phyloP scores from a whole-genome alignment of 192 early-diverging fungal species.

The Gryganskiella cystojenkinii region DNA sequence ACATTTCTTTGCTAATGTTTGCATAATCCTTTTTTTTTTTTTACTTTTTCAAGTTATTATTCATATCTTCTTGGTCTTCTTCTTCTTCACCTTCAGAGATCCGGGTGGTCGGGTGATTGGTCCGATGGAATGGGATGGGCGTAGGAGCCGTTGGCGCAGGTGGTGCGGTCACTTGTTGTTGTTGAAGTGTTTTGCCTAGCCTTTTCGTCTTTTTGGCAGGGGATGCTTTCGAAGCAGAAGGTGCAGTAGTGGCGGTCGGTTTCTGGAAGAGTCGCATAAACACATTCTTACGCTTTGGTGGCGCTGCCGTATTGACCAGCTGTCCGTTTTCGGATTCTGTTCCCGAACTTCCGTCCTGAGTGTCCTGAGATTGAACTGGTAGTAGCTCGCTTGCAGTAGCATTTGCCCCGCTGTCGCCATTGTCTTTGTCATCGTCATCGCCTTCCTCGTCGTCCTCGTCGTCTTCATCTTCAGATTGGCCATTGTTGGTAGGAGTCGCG shows the following conservation, averaged over 20 bases:
- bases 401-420: background rate
- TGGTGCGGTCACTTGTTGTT: background rate
- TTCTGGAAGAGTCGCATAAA: too few relatives aligned
- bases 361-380: background rate
- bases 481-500: background rate
- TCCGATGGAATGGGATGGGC: slow-evolving; percentile 14
- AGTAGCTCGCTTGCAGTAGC: background rate
- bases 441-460: background rate
- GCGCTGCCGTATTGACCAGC: too few relatives aligned
- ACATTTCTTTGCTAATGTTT: too few relatives aligned
- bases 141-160: background rate
- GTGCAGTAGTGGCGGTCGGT: too few relatives aligned
- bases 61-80: slow-evolving; percentile 33
- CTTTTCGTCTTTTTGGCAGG: too few relatives aligned
- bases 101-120: slow-evolving; percentile 38
- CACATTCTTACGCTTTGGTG: too few relatives aligned
- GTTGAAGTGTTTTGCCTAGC: too few relatives aligned
- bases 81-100: slow-evolving; percentile 51
- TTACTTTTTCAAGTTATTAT: too few relatives aligned
- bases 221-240: too few relatives aligned
- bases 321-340: background rate
- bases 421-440: background rate
- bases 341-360: slow-evolving; percentile 1
- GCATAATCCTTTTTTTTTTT: too few relatives aligned
- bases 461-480: background rate